A percentile compares a stretch with the other conserved stretches of the same genome.
Evolutionary conservation across 2,329 filamentous ascomycete genomes (phyloP).

Genomic region (Pyrenophora teres): DNA sequence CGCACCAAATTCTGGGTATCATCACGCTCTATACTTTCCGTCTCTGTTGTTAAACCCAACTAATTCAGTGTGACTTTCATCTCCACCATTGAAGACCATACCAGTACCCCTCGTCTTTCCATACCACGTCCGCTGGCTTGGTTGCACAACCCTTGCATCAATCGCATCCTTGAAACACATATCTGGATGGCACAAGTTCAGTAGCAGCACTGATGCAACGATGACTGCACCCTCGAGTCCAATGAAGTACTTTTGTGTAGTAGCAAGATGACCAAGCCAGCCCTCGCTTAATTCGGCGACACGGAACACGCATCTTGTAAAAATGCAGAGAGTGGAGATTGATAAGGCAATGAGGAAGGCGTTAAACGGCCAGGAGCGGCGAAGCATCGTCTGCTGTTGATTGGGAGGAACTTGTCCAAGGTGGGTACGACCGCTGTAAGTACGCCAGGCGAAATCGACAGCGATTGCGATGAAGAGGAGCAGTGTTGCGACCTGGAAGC

Average conservation of each 20-base stretch:
- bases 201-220: conserved; percentile 35
- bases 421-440: conserved; percentile 22
- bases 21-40: neutral
- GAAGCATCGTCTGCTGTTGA: conserved; percentile 30
- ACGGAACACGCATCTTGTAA: conserved; percentile 68
- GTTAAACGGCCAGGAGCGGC: conserved; percentile 53
- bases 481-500: conserved; percentile 52
- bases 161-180: conserved; percentile 44
- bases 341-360: conserved; percentile 61
- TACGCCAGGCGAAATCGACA: conserved; percentile 48
- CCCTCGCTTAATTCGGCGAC: conserved; percentile 69
- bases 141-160: conserved; percentile 12
- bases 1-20: neutral
- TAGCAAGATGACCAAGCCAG: conserved; percentile 64
- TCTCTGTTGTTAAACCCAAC: neutral
- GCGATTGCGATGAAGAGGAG: conserved; percentile 50
- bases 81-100: neutral
- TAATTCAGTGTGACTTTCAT: conserved; percentile 15
- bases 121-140: conserved; percentile 8
- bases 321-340: conserved; percentile 65
- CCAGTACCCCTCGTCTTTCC: neutral
- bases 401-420: conserved; percentile 30
- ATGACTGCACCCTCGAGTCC: conserved; percentile 46
- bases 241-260: conserved; percentile 47
- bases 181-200: conserved; percentile 46